A percentile compares a stretch with the other conserved stretches of the same genome.
Evolutionary conservation across 2,329 filamentous ascomycete species (phyloP).

Genomic region (Calonectria crousiana): DNA sequence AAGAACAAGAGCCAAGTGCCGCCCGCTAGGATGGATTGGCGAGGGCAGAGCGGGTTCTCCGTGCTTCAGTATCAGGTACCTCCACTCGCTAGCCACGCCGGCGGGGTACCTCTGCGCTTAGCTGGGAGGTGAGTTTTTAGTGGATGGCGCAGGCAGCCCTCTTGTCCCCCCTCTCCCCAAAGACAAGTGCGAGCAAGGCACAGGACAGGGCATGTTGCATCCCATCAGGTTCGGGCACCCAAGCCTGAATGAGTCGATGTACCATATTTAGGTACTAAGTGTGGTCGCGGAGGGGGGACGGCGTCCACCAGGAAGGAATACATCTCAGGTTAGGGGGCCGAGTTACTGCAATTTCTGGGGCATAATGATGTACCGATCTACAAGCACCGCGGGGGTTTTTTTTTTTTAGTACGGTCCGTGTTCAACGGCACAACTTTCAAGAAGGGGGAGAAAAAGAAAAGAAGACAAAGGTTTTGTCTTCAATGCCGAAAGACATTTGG

Average conservation of each 20-base stretch:
- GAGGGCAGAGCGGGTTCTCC: slow-evolving; percentile 13
- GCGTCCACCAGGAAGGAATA: neutral
- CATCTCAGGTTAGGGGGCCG: slow-evolving; percentile 2
- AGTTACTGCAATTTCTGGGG: slow-evolving; percentile 23
- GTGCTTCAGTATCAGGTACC: slow-evolving; percentile 31
- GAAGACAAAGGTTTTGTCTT: neutral
- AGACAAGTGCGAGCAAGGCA: neutral
- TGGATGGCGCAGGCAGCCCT: slow-evolving; percentile 22
- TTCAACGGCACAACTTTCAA: neutral
- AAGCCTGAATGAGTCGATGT: neutral
- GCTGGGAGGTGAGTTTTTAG: slow-evolving; percentile 25
- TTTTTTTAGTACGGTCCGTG: neutral
- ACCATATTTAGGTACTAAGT: neutral
- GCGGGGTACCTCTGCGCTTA: slow-evolving; percentile 21
- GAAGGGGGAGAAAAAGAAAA: neutral
- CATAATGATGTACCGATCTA: slow-evolving; percentile 24
- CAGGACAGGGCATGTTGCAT: slow-evolving; percentile 10
- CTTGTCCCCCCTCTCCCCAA: neutral
- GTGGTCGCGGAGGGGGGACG: neutral
- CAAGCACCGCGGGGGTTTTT: neutral
- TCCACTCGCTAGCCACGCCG: slow-evolving; percentile 26
- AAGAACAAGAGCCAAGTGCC: slow-evolving; percentile 1
- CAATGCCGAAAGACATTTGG: neutral
- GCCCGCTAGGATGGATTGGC: slow-evolving; percentile 24
- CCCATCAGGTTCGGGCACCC: neutral